Percentiles rank a stretch among this genome's conserved stretches.
phyloP scores from a whole-genome alignment of 2,329 filamentous ascomycete genomes.

The Fusarium nematophilum region DNA sequence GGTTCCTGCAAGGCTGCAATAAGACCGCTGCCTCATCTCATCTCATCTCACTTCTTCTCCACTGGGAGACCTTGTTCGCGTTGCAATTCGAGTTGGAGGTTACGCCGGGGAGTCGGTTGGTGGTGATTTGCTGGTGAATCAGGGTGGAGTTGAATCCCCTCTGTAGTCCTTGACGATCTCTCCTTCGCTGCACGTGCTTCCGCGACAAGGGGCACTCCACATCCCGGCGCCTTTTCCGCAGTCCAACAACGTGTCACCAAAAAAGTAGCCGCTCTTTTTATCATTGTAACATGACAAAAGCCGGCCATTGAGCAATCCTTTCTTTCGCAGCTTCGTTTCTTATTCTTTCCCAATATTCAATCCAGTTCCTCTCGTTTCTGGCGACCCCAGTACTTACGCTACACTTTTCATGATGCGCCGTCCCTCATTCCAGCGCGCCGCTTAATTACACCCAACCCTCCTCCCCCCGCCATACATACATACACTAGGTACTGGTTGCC shows the following conservation, averaged over 20 bases:
- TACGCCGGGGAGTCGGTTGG: too few relatives aligned
- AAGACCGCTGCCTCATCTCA: too few relatives aligned
- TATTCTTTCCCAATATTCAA: not conserved
- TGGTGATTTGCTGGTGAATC: not conserved
- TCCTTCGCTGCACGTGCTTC: slow-evolving; percentile 37
- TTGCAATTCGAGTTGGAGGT: too few relatives aligned
- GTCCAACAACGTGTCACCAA: slow-evolving; percentile 40
- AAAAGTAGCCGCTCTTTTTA: not conserved
- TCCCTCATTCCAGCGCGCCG: slow-evolving; percentile 7
- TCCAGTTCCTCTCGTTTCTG: not conserved
- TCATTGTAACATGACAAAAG: too few relatives aligned
- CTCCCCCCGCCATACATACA: not conserved
- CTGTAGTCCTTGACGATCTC: not conserved
- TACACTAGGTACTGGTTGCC: not conserved
- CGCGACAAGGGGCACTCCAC: slow-evolving; percentile 26
- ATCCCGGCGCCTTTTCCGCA: slow-evolving; percentile 21
- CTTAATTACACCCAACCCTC: not conserved
- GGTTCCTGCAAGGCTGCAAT: too few relatives aligned
- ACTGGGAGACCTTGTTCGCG: too few relatives aligned
- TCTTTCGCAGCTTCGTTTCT: too few relatives aligned
- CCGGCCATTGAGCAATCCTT: too few relatives aligned
- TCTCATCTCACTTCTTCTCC: too few relatives aligned
- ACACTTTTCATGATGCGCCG: slow-evolving; percentile 27
- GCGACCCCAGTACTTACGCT: not conserved
- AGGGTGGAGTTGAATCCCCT: not conserved